phyloP scores from a whole-genome alignment of 805 yeast genomes.

The Schwanniomyces sp. region DNA sequence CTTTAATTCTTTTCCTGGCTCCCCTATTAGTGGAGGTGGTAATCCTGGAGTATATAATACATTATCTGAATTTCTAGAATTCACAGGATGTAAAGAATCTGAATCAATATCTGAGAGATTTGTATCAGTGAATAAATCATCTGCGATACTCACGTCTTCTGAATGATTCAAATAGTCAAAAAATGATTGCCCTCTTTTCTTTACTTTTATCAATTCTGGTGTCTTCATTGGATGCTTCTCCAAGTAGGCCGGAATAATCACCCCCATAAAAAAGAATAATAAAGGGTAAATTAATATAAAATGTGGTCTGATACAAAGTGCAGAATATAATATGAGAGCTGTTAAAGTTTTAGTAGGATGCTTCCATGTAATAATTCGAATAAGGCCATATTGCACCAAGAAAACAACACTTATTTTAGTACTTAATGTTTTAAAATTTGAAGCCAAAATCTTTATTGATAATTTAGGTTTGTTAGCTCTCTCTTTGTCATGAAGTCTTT shows the following conservation, averaged over 20 bases:
- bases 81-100: conserved; percentile 4
- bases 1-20: background rate
- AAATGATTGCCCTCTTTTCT: conserved; percentile 54
- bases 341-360: conserved; percentile 69
- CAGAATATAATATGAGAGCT: conserved; percentile 57
- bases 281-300: conserved; percentile 65
- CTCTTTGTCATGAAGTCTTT: conserved; percentile 44
- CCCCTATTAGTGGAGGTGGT: background rate
- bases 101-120: conserved; percentile 10
- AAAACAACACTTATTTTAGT: conserved; percentile 57
- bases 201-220: conserved; percentile 43
- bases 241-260: conserved; percentile 70
- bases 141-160: conserved; percentile 31
- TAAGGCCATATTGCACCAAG: conserved; percentile 58
- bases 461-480: conserved; percentile 49
- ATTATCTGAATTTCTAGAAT: conserved; percentile 5
- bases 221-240: conserved; percentile 62
- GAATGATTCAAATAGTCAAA: conserved; percentile 39
- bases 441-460: conserved; percentile 55
- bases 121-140: conserved; percentile 27
- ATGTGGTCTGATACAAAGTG: conserved; percentile 71
- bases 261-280: conserved; percentile 50
- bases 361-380: conserved; percentile 71
- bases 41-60: background rate
- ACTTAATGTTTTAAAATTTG: conserved; percentile 59